Evolutionary conservation across 352 stramenopile species (phyloP), one percentile per base, ranked within the genome.

Genomic region (Albugo candida): DNA sequence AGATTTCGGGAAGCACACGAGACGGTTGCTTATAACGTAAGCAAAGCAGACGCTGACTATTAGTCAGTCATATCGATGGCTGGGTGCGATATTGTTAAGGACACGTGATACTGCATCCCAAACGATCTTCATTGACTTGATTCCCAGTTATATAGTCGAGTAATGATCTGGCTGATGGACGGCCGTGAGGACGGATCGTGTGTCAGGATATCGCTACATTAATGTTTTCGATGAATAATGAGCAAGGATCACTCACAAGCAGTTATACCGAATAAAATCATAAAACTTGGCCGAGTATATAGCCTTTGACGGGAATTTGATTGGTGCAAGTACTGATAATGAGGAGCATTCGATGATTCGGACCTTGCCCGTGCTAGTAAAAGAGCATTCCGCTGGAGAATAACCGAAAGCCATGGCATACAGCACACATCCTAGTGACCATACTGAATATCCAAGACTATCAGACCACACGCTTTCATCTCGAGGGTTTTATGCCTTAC

Each of bases 361-460:
- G 49, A 85, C 56, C 14, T 72, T 68, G 45, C 70, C 76, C 36
- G 52, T 64, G 47, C 81, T 70, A 39, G 65, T 64, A 58, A 93
- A 89, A 39, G 82, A 65, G 54, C 80, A 88, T 53, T 94, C 82
- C 41, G 92, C 92, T 11, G 82, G 82, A 35, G 75, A 91, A 53
- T 92, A 92, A 5, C 82, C 82, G 53, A 92, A 93, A 36, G 75
- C 74, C 64, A 92, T 84, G 20, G 80, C 72, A 54, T 81, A 94
- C 20, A 94, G 57, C 36, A 93, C 59, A 52, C 79, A 92, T 4
- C 82, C 82, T n/a, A 94, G 63, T 11, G 76, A 88, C 80, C 80
- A 94, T 2, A 94, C 80, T 81, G 24, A 13, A 5, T 27, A 39
- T 36, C n/a, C 36, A 20, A 53, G 5, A 49, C 13, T n/a, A 42